Evolutionary conservation across 805 yeast species (phyloP).

Genomic region (Starmerella sirachaensis): DNA sequence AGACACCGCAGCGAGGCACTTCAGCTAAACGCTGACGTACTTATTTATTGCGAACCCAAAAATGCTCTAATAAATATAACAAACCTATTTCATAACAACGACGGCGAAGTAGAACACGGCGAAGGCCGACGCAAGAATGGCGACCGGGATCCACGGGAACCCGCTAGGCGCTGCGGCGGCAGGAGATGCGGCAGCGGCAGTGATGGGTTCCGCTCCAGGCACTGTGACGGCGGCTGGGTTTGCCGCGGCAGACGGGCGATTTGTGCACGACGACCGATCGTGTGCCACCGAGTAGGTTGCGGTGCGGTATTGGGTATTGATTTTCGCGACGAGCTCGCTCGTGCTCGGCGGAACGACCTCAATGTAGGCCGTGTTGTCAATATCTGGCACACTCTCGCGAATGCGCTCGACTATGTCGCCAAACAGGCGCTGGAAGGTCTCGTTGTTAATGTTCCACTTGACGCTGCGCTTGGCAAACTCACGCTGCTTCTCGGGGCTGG

Average conservation of each 20-base stretch:
- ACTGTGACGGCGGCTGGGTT: too few species aligned
- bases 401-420: slow-evolving; percentile 44
- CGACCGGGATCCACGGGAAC: neutral
- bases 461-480: slow-evolving; percentile 46
- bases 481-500: slow-evolving; percentile 47
- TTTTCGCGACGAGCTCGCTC: slow-evolving; percentile 11
- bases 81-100: neutral
- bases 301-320: slow-evolving; percentile 9
- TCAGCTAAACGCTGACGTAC: too few species aligned
- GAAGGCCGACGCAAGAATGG: neutral
- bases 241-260: too few species aligned
- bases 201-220: too few species aligned
- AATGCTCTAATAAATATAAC: slow-evolving; percentile 1
- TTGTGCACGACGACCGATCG: too few species aligned
- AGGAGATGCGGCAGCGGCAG: neutral
- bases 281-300: slow-evolving; percentile 12
- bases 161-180: neutral
- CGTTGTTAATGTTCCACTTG: slow-evolving; percentile 40
- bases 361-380: slow-evolving; percentile 6
- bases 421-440: slow-evolving; percentile 49
- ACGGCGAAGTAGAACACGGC: neutral
- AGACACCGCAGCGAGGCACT: too few species aligned
- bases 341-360: slow-evolving; percentile 18
- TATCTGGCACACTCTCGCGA: slow-evolving; percentile 11
- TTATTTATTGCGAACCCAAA: neutral